A percentile compares a stretch with the other conserved stretches of the same genome.
Conservation (phyloP, 192 early-diverging fungal genomes). For the Linnemannia elongata region DNA sequence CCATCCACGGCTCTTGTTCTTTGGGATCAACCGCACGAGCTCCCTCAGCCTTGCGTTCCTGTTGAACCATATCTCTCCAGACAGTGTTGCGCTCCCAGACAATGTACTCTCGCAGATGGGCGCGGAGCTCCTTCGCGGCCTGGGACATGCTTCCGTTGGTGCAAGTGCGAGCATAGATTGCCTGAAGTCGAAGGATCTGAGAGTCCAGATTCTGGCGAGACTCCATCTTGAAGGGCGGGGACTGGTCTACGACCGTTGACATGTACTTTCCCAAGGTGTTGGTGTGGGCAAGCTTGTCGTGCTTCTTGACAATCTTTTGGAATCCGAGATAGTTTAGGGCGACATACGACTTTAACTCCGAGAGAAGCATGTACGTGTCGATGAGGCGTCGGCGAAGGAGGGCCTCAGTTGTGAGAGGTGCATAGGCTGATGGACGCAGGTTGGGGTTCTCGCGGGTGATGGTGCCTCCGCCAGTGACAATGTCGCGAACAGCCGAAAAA, state of each 20-base stretch:
- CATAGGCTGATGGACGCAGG: constrained; percentile 43
- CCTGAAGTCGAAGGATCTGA: constrained; percentile 67
- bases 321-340: constrained; percentile 91
- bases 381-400: constrained; percentile 48
- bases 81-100: constrained; percentile 83
- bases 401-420: constrained; percentile 48
- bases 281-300: constrained; percentile 87
- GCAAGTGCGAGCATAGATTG: constrained; percentile 73
- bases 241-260: constrained; percentile 64
- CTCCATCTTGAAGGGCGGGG: constrained; percentile 68
- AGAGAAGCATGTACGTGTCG: constrained; percentile 69
- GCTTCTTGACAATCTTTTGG: constrained; percentile 94
- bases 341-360: constrained; percentile 86
- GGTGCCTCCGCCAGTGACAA: constrained; percentile 38
- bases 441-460: constrained; percentile 37
- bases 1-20: constrained; percentile 32
- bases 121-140: constrained; percentile 72
- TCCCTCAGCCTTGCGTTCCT: constrained; percentile 67
- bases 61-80: constrained; percentile 84
- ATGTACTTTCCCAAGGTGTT: constrained; percentile 56
- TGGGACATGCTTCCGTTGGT: constrained; percentile 65
- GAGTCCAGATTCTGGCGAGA: constrained; percentile 64
- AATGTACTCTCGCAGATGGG: constrained; percentile 75
- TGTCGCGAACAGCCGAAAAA: constrained; percentile 17
- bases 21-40: constrained; percentile 54